Evolutionary conservation across 1,139 yeast species (phyloP).

Genomic region (Pichia sp.): DNA sequence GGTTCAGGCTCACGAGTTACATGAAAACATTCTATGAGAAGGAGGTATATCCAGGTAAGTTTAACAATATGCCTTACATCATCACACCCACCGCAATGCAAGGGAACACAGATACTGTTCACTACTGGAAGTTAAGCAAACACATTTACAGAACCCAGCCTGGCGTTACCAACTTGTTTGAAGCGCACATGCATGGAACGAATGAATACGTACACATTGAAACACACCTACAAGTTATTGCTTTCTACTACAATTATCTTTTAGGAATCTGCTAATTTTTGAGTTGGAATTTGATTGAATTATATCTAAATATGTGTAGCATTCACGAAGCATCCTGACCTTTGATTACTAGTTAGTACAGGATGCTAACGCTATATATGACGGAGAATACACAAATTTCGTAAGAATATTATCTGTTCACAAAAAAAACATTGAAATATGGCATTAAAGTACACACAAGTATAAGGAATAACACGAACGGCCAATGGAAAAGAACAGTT

Average conservation of each 20-base stretch:
- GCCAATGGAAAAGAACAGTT: no score
- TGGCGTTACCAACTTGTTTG: conserved; percentile 22
- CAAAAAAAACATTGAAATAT: no score
- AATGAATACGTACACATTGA: conserved; percentile 48
- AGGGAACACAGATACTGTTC: conserved; percentile 79
- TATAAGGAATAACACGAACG: no score
- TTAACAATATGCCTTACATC: conserved; percentile 33
- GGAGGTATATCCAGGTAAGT: conserved; percentile 34
- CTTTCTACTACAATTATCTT: conserved; percentile 37
- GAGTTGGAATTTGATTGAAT: no score
- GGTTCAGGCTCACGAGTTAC: conserved; percentile 39
- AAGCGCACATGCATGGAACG: conserved; percentile 43
- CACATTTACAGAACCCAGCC: conserved; percentile 62
- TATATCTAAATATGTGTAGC: no score
- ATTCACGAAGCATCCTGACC: no score
- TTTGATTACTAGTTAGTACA: no score
- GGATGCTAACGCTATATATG: no score
- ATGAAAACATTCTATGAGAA: conserved; percentile 43
- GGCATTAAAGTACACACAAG: no score
- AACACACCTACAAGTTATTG: conserved; percentile 49
- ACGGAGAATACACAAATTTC: no score
- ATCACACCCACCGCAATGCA: conserved; percentile 63
- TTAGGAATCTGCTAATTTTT: conserved; percentile 6
- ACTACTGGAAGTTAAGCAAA: conserved; percentile 64
- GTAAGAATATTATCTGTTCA: no score